Evolutionary conservation across 2,329 filamentous ascomycete genomes (phyloP).

Genomic region (Cercospora citrullina): DNA sequence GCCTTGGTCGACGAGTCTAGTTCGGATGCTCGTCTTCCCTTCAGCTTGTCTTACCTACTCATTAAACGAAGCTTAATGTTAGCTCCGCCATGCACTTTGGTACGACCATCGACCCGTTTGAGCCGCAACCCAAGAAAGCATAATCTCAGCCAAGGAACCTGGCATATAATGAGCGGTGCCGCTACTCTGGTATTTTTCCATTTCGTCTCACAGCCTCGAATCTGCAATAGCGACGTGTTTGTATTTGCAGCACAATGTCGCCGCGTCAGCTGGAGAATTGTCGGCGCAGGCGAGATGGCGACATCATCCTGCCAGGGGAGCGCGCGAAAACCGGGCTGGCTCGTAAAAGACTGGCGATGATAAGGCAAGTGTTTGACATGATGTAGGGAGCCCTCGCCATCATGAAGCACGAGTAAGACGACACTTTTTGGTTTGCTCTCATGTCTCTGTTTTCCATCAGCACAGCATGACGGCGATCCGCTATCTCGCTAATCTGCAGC

Average conservation of each 20-base stretch:
- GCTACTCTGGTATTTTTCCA: neutral
- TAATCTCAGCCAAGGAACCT: neutral
- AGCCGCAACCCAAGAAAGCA: neutral
- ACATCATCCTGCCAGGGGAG: constrained; percentile 1
- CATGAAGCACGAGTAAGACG: neutral
- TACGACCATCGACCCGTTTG: neutral
- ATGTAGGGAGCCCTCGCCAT: neutral
- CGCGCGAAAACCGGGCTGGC: neutral
- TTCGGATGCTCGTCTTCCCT: no score
- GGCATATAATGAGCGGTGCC: neutral
- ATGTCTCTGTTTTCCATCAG: neutral
- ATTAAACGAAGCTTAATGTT: neutral
- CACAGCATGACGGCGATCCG: constrained; percentile 1
- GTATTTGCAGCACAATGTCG: neutral
- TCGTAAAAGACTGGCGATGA: neutral
- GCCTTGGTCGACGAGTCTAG: neutral
- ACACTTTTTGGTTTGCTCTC: neutral
- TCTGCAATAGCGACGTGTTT: neutral
- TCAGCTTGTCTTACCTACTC: neutral
- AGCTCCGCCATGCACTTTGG: neutral
- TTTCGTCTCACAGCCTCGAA: neutral
- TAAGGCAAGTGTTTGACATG: neutral
- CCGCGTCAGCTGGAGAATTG: neutral
- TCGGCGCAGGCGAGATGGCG: neutral
- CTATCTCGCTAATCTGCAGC: neutral